These are phyloP conservation scores for Phoenix roebelenii DNA, from an alignment of 176 grass and related monocot genomes.

Conservation along the genomic window DNA sequence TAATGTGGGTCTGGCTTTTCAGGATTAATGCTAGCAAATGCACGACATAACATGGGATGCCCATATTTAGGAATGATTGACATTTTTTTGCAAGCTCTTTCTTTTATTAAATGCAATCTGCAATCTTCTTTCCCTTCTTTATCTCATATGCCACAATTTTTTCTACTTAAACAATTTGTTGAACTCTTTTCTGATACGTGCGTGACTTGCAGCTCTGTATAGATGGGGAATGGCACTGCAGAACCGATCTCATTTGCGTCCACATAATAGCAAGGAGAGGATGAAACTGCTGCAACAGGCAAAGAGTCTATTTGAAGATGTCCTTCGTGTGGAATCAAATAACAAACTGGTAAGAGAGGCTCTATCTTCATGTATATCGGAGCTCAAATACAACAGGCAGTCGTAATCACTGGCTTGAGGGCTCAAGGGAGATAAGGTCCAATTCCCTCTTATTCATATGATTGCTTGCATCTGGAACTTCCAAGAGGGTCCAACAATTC, in stretches of 20 bases:
- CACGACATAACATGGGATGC: too few species aligned
- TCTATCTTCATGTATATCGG: constrained; percentile 72
- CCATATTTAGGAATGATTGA: too few species aligned
- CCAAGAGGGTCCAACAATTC: too few species aligned
- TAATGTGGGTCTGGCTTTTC: too few species aligned
- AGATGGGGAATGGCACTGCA: constrained; percentile 77
- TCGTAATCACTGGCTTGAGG: constrained; percentile 19
- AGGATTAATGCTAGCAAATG: too few species aligned
- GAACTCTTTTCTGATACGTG: constrained; percentile 9
- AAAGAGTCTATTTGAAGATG: constrained; percentile 85
- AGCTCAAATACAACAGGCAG: constrained; percentile 66
- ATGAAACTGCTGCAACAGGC: constrained; percentile 80
- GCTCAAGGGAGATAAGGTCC: too few species aligned
- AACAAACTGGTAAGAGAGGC: constrained; percentile 63
- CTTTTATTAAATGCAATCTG: too few species aligned
- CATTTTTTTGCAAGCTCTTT: too few species aligned
- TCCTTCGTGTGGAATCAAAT: constrained; percentile 59
- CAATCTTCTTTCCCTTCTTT: background rate
- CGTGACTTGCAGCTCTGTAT: constrained; percentile 47
- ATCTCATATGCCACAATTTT: background rate
- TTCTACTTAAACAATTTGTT: background rate
- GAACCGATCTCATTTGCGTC: constrained; percentile 60
- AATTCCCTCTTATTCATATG: too few species aligned
- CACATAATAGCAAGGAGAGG: constrained; percentile 52
- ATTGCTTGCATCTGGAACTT: too few species aligned